Evolutionary conservation across 192 early-diverging fungal species (phyloP), one percentile per base, ranked within the genome.

Genomic region (Backusella tuberculispora): DNA sequence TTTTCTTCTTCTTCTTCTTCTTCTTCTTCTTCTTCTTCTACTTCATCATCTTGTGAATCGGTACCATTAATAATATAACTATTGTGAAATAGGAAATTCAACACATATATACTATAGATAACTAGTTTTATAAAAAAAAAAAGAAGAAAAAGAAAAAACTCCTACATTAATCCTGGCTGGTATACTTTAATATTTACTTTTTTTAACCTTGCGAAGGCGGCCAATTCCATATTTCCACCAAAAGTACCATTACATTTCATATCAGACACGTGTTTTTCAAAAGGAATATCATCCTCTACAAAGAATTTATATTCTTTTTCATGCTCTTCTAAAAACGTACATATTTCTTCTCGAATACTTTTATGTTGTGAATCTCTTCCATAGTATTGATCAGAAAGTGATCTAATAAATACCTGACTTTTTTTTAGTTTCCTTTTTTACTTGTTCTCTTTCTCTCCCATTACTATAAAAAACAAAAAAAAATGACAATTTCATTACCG

Each of bases 211-310:
- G 92, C 91, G 85, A 90, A 94, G 2, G 86, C 91, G 2, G 89
- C 91, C 24, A 94, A 66, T 74, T 92, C 92, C 80, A 92, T 84
- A 71, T 94, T 92, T 26, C 91, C 92, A 19, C 89, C 92, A 79
- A 85, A 94, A 7, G 86, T 87, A 7, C 90, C 90, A 17, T 78
- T 64, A 4, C 80, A 81, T 26, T 86, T 83, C 91, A 94, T 92
- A 9, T 85, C 82, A 48, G 56, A 46, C 1, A 92, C 66, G 63
- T 94, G 89, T 13, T 80, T 80, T 48, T 84, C 85, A 48, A 92
- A 88, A 10, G 88, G 67, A 24, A 77, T 72, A 47, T 88, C 81
- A 53, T 92, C 90, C 40, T 91, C 90, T 29, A 92, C 81, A 78
- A 94, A 94, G 5, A 82, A 83, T 19, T 81, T 70, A 75, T 90